These are phyloP conservation scores for Aspergillus puulaauensis DNA, from an alignment of 2,329 filamentous ascomycete species.

Conservation along the genomic window DNA sequence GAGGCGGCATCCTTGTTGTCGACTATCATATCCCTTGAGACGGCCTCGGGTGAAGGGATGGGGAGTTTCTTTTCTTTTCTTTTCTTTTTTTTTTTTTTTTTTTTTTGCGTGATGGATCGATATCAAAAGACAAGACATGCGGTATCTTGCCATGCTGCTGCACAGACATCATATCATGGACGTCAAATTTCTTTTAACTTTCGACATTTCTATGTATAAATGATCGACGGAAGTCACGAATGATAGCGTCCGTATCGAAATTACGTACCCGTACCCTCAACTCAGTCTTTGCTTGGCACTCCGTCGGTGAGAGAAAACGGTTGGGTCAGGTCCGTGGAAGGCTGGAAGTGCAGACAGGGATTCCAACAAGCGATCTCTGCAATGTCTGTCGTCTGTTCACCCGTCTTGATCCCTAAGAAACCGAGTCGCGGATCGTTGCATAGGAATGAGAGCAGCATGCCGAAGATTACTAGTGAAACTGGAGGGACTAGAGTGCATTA, in stretches of 20 bases:
- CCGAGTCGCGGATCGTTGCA: neutral
- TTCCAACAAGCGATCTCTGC: neutral
- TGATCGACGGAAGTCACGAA: neutral
- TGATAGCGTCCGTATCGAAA: neutral
- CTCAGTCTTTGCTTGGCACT: neutral
- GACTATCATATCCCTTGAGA: neutral
- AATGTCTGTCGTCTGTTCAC: neutral
- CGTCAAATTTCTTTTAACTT: neutral
- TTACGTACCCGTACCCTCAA: neutral
- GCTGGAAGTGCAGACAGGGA: neutral
- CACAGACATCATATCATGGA: neutral
- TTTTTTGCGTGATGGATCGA: neutral
- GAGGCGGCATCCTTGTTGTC: neutral
- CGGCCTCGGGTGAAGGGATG: neutral
- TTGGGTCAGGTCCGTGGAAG: neutral
- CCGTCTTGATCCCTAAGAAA: neutral
- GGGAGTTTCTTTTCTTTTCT: neutral
- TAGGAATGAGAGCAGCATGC: neutral
- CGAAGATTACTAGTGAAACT: constrained; percentile 2
- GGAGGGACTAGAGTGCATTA: constrained; percentile 12
- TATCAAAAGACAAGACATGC: neutral
- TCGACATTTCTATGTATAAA: neutral
- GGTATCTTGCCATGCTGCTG: neutral
- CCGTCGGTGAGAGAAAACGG: neutral
- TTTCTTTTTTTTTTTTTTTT: neutral